Percentiles rank a stretch among this genome's conserved stretches.
Conservation (phyloP, 148 eudicot genomes). For the Nepenthes gracilis region DNA sequence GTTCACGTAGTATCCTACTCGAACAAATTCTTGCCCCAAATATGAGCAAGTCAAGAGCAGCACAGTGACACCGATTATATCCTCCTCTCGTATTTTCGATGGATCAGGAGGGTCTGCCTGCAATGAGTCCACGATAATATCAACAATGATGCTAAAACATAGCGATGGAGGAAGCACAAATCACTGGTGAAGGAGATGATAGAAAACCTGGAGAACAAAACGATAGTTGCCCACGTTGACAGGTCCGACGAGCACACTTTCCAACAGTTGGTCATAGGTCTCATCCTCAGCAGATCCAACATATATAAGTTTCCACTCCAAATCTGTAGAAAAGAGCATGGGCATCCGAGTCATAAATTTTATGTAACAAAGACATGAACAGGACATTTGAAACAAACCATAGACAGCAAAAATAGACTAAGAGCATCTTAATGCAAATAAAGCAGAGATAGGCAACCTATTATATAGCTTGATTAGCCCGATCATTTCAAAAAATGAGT, state of each 20-base stretch:
- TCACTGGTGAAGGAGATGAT: background rate
- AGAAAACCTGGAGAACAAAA: constrained; percentile 75
- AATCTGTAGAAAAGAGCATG: constrained; percentile 25
- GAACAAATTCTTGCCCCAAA: constrained; percentile 76
- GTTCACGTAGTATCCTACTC: constrained; percentile 92
- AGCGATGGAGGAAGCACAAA: background rate
- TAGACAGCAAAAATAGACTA: too few species aligned
- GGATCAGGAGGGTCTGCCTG: constrained; percentile 98
- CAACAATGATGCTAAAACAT: background rate
- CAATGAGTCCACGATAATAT: background rate
- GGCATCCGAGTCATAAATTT: background rate
- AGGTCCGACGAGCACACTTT: constrained; percentile 95
- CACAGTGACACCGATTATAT: constrained; percentile 88
- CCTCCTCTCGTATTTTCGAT: constrained; percentile 81
- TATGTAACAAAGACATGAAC: background rate
- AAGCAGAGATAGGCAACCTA: too few species aligned
- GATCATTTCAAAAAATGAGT: too few species aligned
- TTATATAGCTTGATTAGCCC: too few species aligned
- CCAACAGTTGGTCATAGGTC: constrained; percentile 81
- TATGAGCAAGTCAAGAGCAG: constrained; percentile 84
- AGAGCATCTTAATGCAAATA: too few species aligned
- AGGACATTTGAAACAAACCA: too few species aligned
- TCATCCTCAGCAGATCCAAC: constrained; percentile 99
- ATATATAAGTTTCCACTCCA: constrained; percentile 90
- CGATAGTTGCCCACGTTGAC: constrained; percentile 90